Base-by-base conservation (phyloP, 2,329 filamentous ascomycete species). In the Ilyonectria sp. region DNA sequence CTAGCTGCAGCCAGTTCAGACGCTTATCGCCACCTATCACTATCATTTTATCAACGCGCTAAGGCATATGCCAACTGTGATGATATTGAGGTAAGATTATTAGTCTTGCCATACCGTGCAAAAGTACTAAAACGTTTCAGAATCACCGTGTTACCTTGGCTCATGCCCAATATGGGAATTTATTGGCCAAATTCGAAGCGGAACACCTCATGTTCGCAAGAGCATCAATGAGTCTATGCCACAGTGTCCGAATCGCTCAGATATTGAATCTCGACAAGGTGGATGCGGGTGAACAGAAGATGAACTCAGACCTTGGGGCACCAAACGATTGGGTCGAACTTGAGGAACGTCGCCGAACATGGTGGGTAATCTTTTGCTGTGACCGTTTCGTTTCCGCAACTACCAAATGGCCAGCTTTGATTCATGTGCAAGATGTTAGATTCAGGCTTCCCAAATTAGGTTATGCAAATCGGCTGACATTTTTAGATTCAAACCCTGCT, bases 381-480 rank as follows among this genome's bases (percentile, higher is more conserved):
- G 94, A 97, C 78, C 88, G 92, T 53, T 94, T 95, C 79, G 91
- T 92, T 3, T 94, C 92, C 75, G 92, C 95, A 53, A 94, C 93
- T 15, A 96, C 94, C 3, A 94, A 93, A 1, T 97, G 94, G 94
- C 94, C 94, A 0, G 91, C 93, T 83, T 83, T 90, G 11, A 90
- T 97, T 47, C 91, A 97, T 70, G 88, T 26, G 26, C 26, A 26
- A 26, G 26, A 26, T 26, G 26, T 26, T 26, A 26, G 26, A 26
- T 26, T 26, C 6, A 26, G 26, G 26, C 26, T 26, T 5, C 26
- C 26, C 26, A 26, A 26, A 6, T 26, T 26, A 5, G 4, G 6
- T 26, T 6, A 26, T 26, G 26, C 26, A 26, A 6, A 26, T 6
- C 26, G 26, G 26, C 26, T 26, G 26, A 26, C 26, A 26, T 6